These are phyloP conservation scores for Pseudogymnoascus sp. DNA, from an alignment of 2,329 filamentous ascomycete species.

Conservation along the genomic window DNA sequence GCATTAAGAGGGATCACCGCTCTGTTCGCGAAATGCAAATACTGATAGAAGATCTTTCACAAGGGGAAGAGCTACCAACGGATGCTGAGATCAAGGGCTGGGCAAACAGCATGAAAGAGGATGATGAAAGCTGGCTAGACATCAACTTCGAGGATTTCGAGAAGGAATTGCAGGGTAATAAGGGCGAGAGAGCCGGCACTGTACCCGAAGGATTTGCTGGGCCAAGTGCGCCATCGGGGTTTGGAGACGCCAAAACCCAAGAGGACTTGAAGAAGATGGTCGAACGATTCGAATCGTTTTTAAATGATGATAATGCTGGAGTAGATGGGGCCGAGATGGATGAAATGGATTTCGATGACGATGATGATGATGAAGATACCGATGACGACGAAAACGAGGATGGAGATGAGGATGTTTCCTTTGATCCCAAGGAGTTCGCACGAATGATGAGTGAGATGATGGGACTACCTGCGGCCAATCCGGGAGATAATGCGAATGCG, in stretches of 20 bases:
- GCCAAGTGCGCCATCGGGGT: constrained; percentile 34
- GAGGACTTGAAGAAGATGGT: constrained; percentile 85
- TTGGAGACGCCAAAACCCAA: constrained; percentile 61
- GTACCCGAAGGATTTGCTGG: constrained; percentile 21
- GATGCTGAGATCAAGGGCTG: constrained; percentile 68
- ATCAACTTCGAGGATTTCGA: constrained; percentile 90
- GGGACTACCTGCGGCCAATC: constrained; percentile 47
- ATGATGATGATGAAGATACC: constrained; percentile 42
- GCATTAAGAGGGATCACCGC: constrained; percentile 60
- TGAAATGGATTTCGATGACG: constrained; percentile 58
- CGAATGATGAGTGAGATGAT: constrained; percentile 91
- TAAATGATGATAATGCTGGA: constrained; percentile 78
- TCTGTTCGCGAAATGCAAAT: constrained; percentile 68
- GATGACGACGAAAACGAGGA: constrained; percentile 51
- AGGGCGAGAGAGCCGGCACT: constrained; percentile 32
- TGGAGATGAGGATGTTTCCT: constrained; percentile 67
- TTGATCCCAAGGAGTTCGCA: constrained; percentile 71
- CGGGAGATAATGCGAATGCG: neutral
- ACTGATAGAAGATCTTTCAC: constrained; percentile 60
- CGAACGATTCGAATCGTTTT: constrained; percentile 82
- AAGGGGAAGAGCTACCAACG: constrained; percentile 63
- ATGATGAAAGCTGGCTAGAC: constrained; percentile 86
- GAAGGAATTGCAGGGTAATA: constrained; percentile 57
- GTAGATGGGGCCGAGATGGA: constrained; percentile 68
- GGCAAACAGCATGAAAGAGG: constrained; percentile 55